Conservation (phyloP, 2,329 filamentous ascomycete species). For the Ophiostoma novo-ulmi region DNA sequence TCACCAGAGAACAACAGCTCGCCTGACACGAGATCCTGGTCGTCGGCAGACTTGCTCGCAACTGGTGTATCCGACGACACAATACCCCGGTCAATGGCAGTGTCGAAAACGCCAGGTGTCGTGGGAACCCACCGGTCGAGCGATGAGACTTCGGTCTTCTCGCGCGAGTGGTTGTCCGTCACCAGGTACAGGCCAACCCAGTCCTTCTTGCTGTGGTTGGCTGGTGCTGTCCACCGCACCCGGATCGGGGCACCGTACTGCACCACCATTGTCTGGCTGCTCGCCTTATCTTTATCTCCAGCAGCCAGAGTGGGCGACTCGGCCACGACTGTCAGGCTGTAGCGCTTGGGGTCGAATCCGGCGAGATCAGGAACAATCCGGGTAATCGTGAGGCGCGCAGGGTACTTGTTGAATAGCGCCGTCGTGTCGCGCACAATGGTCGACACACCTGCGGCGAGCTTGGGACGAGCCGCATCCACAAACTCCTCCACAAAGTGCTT, state of each 20-base stretch:
- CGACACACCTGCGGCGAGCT: slow-evolving; percentile 77
- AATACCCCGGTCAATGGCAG: slow-evolving; percentile 69
- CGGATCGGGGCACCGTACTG: slow-evolving; percentile 87
- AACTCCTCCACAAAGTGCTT: slow-evolving; percentile 88
- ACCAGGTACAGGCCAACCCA: slow-evolving; percentile 98
- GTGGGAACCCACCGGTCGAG: slow-evolving; percentile 87
- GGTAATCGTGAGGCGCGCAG: slow-evolving; percentile 77
- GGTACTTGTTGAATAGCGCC: slow-evolving; percentile 82
- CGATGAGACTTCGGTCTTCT: slow-evolving; percentile 76
- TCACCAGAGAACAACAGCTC: slow-evolving; percentile 86
- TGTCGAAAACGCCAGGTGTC: slow-evolving; percentile 70
- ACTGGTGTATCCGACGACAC: slow-evolving; percentile 61
- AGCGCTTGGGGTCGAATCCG: slow-evolving; percentile 72
- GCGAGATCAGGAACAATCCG: slow-evolving; percentile 73
- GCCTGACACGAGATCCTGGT: slow-evolving; percentile 61
- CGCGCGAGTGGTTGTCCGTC: slow-evolving; percentile 82
- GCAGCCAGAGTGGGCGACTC: slow-evolving; percentile 35
- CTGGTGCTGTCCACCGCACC: slow-evolving; percentile 84
- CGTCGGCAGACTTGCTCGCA: slow-evolving; percentile 32
- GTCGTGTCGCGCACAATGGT: slow-evolving; percentile 84
- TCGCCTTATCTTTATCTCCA: not conserved
- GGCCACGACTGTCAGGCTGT: slow-evolving; percentile 69
- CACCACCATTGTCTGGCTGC: slow-evolving; percentile 61
- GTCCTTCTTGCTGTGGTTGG: slow-evolving; percentile 81
- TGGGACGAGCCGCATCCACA: slow-evolving; percentile 77